Percentiles rank a stretch among this genome's conserved stretches.
These are phyloP conservation scores for Wickerhamomyces alni DNA, from an alignment of 805 yeast species.

Conservation along the genomic window DNA sequence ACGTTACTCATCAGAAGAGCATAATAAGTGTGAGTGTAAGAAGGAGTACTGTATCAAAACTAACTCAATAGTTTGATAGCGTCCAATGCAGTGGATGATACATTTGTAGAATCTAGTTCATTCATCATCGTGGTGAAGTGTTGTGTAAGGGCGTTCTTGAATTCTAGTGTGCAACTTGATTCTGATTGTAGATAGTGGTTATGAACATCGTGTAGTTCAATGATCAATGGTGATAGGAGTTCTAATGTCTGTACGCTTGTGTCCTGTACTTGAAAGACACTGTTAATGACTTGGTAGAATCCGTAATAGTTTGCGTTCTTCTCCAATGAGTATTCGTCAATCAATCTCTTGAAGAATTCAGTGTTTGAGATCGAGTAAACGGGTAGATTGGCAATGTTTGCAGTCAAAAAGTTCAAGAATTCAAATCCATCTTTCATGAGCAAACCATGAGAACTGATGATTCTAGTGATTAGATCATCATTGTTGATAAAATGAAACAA, in stretches of 20 bases:
- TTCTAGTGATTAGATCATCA: slow-evolving; percentile 26
- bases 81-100: not conserved
- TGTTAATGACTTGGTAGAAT: slow-evolving; percentile 24
- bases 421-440: slow-evolving; percentile 18
- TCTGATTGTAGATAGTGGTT: slow-evolving; percentile 22
- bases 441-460: slow-evolving; percentile 30
- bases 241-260: slow-evolving; percentile 23
- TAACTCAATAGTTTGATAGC: slow-evolving; percentile 1
- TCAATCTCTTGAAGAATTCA: slow-evolving; percentile 25
- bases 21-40: not conserved
- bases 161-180: slow-evolving; percentile 22
- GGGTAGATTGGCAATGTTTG: slow-evolving; percentile 18
- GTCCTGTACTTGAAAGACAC: slow-evolving; percentile 24
- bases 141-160: slow-evolving; percentile 25
- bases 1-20: no score
- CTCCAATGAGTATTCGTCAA: slow-evolving; percentile 14
- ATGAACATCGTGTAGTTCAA: slow-evolving; percentile 31
- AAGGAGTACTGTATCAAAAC: no score
- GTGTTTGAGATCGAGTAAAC: slow-evolving; percentile 19
- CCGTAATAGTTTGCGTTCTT: slow-evolving; percentile 23
- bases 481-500: slow-evolving; percentile 28
- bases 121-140: slow-evolving; percentile 16
- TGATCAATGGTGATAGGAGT: slow-evolving; percentile 27
- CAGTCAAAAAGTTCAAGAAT: slow-evolving; percentile 22
- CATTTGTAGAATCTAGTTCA: not conserved